Base-by-base conservation (phyloP, 352 stramenopile genomes). In the Globisporangium uncinulatum region DNA sequence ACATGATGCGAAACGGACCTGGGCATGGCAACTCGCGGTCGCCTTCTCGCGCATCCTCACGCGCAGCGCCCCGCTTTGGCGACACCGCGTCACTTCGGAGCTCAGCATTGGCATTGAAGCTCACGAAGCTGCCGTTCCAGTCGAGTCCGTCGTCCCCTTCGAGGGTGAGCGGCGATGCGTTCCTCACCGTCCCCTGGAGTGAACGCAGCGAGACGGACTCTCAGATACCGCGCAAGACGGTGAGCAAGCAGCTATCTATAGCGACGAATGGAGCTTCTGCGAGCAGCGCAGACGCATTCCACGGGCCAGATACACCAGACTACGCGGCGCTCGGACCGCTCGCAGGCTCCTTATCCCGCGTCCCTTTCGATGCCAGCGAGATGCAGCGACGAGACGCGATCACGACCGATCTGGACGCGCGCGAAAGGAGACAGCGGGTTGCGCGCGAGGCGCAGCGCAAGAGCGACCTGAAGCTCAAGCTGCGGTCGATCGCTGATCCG, bases 401-500 rank as follows among this genome's bases (percentile, higher is more conserved):
- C 41, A 55, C 60, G n/a, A 65, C 62, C 2, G 74, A 83, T 24
- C 70, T 87, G 11, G 62, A 57, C n/a, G 69, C 58, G 13, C 68
- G 76, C 3, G 74, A 85, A 41, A 67, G 52, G 1, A 50, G 66
- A 2, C 61, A 73, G 21, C 66, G 65, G 6, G 65, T 74, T 1
- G 67, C 69, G 0, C 60, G 69, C 4, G 55, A 70, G 15, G 60
- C 78, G 10, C 62, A 66, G 5, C 76, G 76, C 20, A 85, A 73
- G 41, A 62, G 55, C 4, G 63, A 73, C 6, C 15, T 82, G 4
- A 68, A 70, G 36, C 51, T 83, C 9, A 81, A 82, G 51, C 44
- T 87, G 31, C 72, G 76, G 0, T 85, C 76, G 32, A 56, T 83
- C 32, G 72, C 57, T 32, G 76, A 87, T 20, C 76, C 76, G 14